Conservation (phyloP, 2,329 filamentous ascomycete species). For the Penicillium verrucosum region DNA sequence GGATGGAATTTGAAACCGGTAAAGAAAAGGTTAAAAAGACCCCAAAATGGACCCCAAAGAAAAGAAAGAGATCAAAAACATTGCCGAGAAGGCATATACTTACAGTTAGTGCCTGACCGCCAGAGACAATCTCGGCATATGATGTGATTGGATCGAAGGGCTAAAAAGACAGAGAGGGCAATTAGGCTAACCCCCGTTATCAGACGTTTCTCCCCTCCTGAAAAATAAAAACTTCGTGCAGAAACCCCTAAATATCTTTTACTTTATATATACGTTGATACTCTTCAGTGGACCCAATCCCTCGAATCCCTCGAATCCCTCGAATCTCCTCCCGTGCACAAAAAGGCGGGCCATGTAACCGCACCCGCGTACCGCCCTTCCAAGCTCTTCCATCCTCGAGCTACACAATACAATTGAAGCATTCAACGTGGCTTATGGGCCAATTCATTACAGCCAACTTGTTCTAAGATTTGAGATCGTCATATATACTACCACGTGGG, state of each 20-base stretch:
- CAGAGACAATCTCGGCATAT: slow-evolving; percentile 1
- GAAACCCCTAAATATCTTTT: slow-evolving; percentile 1
- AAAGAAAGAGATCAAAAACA: neutral
- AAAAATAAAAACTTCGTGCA: slow-evolving; percentile 1
- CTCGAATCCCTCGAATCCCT: neutral
- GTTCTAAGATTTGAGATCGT: neutral
- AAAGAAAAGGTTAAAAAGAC: neutral
- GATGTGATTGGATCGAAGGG: slow-evolving; percentile 6
- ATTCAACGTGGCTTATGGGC: neutral
- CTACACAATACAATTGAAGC: neutral
- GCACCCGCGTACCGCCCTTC: slow-evolving; percentile 9
- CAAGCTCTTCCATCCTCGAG: slow-evolving; percentile 10
- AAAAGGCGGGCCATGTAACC: slow-evolving; percentile 20
- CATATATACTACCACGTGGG: slow-evolving; percentile 5
- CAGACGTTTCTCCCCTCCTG: neutral
- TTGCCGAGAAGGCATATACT: neutral
- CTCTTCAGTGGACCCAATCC: neutral
- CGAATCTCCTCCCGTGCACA: slow-evolving; percentile 19
- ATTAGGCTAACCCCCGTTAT: slow-evolving; percentile 5
- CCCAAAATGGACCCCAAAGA: neutral
- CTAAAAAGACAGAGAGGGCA: neutral
- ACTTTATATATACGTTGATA: neutral
- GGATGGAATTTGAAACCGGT: neutral
- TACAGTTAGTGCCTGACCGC: slow-evolving; percentile 7
- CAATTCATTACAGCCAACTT: neutral